phyloP scores from a whole-genome alignment of 805 yeast genomes.

The Metschnikowia matae region DNA sequence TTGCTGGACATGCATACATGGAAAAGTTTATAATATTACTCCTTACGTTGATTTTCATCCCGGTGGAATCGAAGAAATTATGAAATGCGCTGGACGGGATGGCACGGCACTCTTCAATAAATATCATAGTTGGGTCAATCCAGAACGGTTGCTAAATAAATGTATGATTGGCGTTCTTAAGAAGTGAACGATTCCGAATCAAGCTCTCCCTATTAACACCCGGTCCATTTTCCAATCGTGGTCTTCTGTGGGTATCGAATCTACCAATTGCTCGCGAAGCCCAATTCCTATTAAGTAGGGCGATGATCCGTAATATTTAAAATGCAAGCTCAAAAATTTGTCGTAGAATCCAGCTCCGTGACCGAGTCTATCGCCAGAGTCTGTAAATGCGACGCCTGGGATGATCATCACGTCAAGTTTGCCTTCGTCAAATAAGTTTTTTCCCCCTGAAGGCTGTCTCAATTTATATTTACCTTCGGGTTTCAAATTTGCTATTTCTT shows the following conservation, averaged over 20 bases:
- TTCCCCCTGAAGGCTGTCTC: conserved; percentile 56
- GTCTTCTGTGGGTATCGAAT: conserved; percentile 48
- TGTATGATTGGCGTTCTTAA: conserved; percentile 64
- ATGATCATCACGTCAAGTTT: conserved; percentile 66
- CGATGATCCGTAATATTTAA: conserved; percentile 15
- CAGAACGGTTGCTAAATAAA: conserved; percentile 70
- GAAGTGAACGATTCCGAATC: background rate
- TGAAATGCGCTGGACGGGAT: conserved; percentile 80
- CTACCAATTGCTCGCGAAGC: conserved; percentile 57
- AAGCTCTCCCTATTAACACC: conserved; percentile 38
- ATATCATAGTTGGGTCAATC: conserved; percentile 74
- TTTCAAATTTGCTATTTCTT: conserved; percentile 42
- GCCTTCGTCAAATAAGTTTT: conserved; percentile 24
- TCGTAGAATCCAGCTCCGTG: conserved; percentile 96
- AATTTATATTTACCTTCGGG: conserved; percentile 70
- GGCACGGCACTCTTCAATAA: conserved; percentile 73
- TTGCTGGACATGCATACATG: conserved; percentile 80
- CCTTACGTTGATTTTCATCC: conserved; percentile 86
- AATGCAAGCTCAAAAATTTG: conserved; percentile 37
- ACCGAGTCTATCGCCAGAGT: conserved; percentile 58
- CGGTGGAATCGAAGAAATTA: conserved; percentile 78
- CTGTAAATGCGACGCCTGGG: conserved; percentile 83
- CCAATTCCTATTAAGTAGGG: conserved; percentile 63
- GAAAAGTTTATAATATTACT: conserved; percentile 83
- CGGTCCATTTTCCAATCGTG: conserved; percentile 63